Evolutionary conservation across 2,329 filamentous ascomycete species (phyloP), one percentile per base, ranked within the genome.

Genomic region (Botrytis cinerea): DNA sequence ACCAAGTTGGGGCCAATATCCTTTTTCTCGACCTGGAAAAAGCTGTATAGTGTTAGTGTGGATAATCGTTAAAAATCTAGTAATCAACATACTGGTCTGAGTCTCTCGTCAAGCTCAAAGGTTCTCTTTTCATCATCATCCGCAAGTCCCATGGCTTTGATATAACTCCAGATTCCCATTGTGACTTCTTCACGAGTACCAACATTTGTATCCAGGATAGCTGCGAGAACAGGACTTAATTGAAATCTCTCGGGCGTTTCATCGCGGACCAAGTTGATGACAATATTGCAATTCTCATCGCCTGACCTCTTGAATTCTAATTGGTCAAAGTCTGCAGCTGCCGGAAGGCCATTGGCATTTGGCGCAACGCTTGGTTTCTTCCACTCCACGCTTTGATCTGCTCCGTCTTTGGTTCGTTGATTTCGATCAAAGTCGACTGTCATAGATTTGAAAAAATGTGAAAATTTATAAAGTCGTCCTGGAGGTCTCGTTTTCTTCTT

Each of bases 161-260:
- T 93, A 80, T 99, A 99, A 81, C 98, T 95, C 94, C 95, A 99
- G 46, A 99, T 88, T 22, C 93, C 95, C 86, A 97, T 93, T 43
- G 97, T 90, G 10, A 95, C 92, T 75, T 96, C 94, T 57, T 94
- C 92, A 45, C 94, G 91, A 43, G 96, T 95, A 69, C 94, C 95
- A 82, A 97, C 94, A 67, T 90, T 87, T 79, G 93, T 93, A 80
- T 98, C 96, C 28, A 98, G 86, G 22, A 98, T 88, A 68, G 97
- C 92, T 18, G 94, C 91, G 63, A 99, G 85, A 73, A 91, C 89
- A 68, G 91, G 90, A 82, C 91, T 96, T 40, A 98, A 84, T 78
- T 90, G 89, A 81, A 92, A 98, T 73, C 94, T 89, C 82, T 98
- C 95, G 0, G 93, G 94, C 22, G 90, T 89, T 81, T 98, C 95